A percentile compares a stretch with the other conserved stretches of the same genome.
Evolutionary conservation across 108 stramenopile genomes (phyloP).

Genomic region (Cylindrotheca closterium): DNA sequence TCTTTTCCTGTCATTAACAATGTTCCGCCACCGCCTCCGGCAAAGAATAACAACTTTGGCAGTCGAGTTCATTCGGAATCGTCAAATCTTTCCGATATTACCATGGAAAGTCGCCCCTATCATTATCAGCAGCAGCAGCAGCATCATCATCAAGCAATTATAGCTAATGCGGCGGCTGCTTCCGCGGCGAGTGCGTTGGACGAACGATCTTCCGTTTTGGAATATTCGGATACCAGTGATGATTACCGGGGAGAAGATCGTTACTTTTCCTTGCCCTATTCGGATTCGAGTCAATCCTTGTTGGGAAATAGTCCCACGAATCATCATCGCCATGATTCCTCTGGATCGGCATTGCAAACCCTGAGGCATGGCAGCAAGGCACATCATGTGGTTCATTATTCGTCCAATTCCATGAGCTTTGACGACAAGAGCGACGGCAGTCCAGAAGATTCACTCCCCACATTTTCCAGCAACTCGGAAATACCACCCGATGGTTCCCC

Average conservation of each 20-base stretch:
- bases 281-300: not conserved
- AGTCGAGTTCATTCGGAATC: slow-evolving; percentile 6
- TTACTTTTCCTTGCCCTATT: slow-evolving; percentile 9
- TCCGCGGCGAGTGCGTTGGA: too few relatives aligned
- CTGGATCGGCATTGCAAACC: slow-evolving; percentile 27
- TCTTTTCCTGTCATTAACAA: too few relatives aligned
- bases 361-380: slow-evolving; percentile 22
- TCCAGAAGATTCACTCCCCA: not conserved
- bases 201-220: slow-evolving; percentile 5
- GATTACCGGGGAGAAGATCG: slow-evolving; percentile 25
- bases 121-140: too few relatives aligned
- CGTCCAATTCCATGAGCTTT: not conserved
- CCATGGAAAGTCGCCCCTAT: too few relatives aligned
- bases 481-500: not conserved
- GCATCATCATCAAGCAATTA: too few relatives aligned
- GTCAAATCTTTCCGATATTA: slow-evolving; percentile 25
- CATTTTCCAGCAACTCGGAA: not conserved
- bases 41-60: not conserved
- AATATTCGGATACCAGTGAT: slow-evolving; percentile 43
- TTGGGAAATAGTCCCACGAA: too few relatives aligned
- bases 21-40: too few relatives aligned
- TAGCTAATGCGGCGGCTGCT: too few relatives aligned
- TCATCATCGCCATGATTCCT: not conserved
- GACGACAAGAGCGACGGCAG: not conserved
- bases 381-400: slow-evolving; percentile 10